phyloP scores from a whole-genome alignment of 352 stramenopile species.

The Phytophthora hibernalis region DNA sequence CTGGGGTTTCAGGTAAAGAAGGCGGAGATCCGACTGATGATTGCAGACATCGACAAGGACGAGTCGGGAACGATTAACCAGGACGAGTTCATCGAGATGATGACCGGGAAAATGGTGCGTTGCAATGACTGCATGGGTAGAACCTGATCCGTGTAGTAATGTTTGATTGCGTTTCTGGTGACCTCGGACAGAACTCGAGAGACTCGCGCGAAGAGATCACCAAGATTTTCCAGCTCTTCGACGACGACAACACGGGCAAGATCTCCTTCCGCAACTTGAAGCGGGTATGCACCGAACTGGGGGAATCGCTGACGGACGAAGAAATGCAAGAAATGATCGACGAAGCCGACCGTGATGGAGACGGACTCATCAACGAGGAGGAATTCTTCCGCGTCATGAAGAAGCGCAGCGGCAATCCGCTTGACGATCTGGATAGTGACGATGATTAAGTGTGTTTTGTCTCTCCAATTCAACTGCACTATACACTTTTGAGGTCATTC shows the following conservation, averaged over 20 bases:
- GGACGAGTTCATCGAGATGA: conserved; percentile 96
- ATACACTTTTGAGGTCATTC: conserved; percentile 7
- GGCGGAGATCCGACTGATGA: conserved; percentile 93
- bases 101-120: conserved; percentile 92
- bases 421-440: conserved; percentile 93
- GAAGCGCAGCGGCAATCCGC: conserved; percentile 93
- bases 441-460: conserved; percentile 65
- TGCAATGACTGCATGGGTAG: not conserved
- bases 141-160: not conserved
- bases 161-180: not conserved
- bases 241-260: conserved; percentile 94
- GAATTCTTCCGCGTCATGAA: conserved; percentile 97
- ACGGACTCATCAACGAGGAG: conserved; percentile 95
- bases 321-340: conserved; percentile 96
- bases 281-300: conserved; percentile 89
- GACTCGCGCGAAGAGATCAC: conserved; percentile 92
- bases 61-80: conserved; percentile 89
- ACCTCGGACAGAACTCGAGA: conserved; percentile 63
- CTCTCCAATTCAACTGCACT: not conserved
- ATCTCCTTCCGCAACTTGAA: conserved; percentile 97
- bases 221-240: conserved; percentile 97
- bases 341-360: conserved; percentile 93
- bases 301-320: conserved; percentile 73
- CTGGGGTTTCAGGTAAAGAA: conserved; percentile 95
- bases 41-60: conserved; percentile 95